Conservation (phyloP, 2,329 filamentous ascomycete species). For the Harringtonia aguacate region DNA sequence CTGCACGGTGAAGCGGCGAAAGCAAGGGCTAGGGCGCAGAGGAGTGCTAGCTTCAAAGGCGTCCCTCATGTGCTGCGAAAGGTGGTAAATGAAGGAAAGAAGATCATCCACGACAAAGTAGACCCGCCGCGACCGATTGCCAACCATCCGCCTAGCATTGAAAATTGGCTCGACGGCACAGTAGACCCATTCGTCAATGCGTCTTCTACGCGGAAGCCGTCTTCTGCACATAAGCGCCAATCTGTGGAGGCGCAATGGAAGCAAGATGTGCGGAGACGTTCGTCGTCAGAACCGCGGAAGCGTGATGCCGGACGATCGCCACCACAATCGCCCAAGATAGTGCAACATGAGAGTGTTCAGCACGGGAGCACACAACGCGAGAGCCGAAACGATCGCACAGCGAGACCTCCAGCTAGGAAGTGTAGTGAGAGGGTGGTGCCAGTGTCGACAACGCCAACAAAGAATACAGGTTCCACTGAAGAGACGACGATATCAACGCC, state of each 20-base stretch:
- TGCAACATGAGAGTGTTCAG: too few relatives aligned
- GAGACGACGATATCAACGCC: slow-evolving; percentile 19
- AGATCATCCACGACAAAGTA: slow-evolving; percentile 51
- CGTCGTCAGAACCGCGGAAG: slow-evolving; percentile 8
- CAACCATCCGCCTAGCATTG: slow-evolving; percentile 53
- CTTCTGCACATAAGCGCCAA: slow-evolving; percentile 19
- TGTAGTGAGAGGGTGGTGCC: slow-evolving; percentile 3
- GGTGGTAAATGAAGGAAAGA: slow-evolving; percentile 52
- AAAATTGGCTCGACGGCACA: slow-evolving; percentile 53
- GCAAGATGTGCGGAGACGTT: slow-evolving; percentile 10
- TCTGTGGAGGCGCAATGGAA: slow-evolving; percentile 24
- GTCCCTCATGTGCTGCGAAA: slow-evolving; percentile 55
- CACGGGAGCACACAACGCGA: too few relatives aligned
- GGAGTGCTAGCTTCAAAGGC: slow-evolving; percentile 46
- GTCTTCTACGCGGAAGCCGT: slow-evolving; percentile 2
- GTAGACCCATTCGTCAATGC: slow-evolving; percentile 51
- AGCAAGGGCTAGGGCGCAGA: slow-evolving; percentile 35
- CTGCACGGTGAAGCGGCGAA: slow-evolving; percentile 33
- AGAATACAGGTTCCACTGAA: slow-evolving; percentile 15
- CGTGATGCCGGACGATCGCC: slow-evolving; percentile 1
- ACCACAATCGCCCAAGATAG: not conserved
- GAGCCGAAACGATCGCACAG: slow-evolving; percentile 1
- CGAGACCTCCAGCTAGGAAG: not conserved
- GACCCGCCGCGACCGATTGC: slow-evolving; percentile 41
- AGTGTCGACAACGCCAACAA: slow-evolving; percentile 11